Evolutionary conservation across 139 green algal species (phyloP).

Genomic region (Desmodesmus armatus): DNA sequence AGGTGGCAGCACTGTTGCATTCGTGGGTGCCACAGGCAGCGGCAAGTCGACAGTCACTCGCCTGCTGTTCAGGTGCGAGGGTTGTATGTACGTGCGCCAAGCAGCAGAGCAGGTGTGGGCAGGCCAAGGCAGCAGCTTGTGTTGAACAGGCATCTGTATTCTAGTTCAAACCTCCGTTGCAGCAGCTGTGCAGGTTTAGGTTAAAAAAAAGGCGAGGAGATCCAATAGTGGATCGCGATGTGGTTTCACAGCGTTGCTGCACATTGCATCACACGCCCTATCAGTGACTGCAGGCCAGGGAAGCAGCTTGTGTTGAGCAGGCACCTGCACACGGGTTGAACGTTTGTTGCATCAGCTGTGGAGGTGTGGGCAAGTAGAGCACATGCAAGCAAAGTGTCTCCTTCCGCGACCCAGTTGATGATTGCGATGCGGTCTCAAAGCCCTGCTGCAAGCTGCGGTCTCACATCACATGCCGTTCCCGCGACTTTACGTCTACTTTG

Average conservation of each 20-base stretch:
- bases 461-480: too few species aligned
- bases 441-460: too few species aligned
- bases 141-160: not conserved
- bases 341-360: not conserved
- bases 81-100: slow-evolving; percentile 14
- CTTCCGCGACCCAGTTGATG: too few species aligned
- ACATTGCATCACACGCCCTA: too few species aligned
- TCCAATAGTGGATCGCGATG: too few species aligned
- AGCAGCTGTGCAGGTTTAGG: not conserved
- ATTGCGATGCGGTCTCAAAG: too few species aligned
- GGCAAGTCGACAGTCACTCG: slow-evolving; percentile 90
- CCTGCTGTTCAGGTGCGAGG: slow-evolving; percentile 71
- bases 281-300: too few species aligned
- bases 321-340: not conserved
- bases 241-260: too few species aligned
- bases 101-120: not conserved
- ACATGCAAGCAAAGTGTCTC: too few species aligned
- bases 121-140: not conserved
- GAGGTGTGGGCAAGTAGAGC: too few species aligned
- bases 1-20: slow-evolving; percentile 74
- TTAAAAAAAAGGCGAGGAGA: too few species aligned
- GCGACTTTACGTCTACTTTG: not conserved
- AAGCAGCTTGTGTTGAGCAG: not conserved
- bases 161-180: not conserved
- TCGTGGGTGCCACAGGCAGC: slow-evolving; percentile 84